Evolutionary conservation across 177 flowering plant species (phyloP).

Genomic region (Tripterygium wilfordii): DNA sequence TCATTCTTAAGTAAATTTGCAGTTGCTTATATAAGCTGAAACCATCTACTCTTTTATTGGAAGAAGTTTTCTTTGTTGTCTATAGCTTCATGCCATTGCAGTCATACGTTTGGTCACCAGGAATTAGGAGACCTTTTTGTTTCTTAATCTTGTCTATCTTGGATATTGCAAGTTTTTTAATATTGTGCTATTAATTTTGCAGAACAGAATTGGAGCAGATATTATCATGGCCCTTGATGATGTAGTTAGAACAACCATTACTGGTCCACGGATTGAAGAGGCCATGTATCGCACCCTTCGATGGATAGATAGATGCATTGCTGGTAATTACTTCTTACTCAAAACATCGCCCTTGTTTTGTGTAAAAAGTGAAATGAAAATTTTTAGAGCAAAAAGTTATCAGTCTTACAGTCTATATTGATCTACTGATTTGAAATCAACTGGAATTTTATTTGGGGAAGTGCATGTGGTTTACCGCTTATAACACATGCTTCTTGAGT

Average conservation of each 20-base stretch:
- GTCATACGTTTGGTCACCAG: no score
- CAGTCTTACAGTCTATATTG: no score
- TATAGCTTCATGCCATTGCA: no score
- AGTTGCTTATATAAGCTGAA: no score
- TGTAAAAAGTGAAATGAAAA: background rate
- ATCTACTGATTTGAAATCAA: no score
- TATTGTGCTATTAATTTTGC: constrained; percentile 18
- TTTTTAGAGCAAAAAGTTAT: background rate
- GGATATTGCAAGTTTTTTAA: background rate
- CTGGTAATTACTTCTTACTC: constrained; percentile 46
- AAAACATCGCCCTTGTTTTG: background rate
- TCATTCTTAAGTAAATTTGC: no score
- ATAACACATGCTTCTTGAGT: no score
- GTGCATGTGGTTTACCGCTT: no score
- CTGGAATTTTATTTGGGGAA: no score
- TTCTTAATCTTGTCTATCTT: background rate
- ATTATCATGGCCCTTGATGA: constrained; percentile 99
- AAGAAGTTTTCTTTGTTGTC: no score
- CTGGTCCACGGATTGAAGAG: constrained; percentile 94
- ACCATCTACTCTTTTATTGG: no score
- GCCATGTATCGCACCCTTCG: constrained; percentile 97
- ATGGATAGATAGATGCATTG: constrained; percentile 96
- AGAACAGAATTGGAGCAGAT: constrained; percentile 98
- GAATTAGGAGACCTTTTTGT: no score
- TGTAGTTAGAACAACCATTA: constrained; percentile 87